Percentiles rank a stretch among this genome's conserved stretches.
Evolutionary conservation across 768 basidiomycete genomes (phyloP).

Genomic region (Nevesoporus exiguus): DNA sequence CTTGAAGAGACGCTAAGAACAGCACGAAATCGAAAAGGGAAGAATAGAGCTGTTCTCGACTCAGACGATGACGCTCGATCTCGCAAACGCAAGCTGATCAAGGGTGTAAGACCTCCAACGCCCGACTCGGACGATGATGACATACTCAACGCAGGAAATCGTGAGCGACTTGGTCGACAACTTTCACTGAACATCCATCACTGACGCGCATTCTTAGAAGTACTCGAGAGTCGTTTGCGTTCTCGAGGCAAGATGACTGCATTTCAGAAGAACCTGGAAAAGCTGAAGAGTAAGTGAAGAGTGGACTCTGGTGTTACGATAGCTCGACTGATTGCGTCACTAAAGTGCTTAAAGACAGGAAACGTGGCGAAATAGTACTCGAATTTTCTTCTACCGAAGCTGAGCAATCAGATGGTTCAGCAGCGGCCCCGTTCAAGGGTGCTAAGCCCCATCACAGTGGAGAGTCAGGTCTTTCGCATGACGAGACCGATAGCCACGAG

Average conservation of each 20-base stretch:
- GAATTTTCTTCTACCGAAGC: conserved; percentile 34
- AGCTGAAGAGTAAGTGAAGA: conserved; percentile 50
- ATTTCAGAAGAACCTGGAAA: conserved; percentile 65
- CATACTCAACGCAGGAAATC: conserved; percentile 46
- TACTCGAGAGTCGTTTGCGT: conserved; percentile 63
- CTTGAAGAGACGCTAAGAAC: conserved; percentile 14
- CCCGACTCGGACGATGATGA: conserved; percentile 44
- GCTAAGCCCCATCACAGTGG: conserved; percentile 40
- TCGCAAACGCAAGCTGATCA: conserved; percentile 40
- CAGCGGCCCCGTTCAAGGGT: conserved; percentile 40
- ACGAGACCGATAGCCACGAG: conserved; percentile 26
- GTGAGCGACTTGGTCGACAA: conserved; percentile 35
- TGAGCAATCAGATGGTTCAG: conserved; percentile 28
- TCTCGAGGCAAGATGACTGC: conserved; percentile 52
- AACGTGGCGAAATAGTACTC: conserved; percentile 36
- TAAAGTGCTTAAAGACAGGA: conserved; percentile 37
- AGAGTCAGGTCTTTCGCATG: conserved; percentile 36
- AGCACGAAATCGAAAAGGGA: conserved; percentile 23
- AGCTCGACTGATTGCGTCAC: conserved; percentile 1
- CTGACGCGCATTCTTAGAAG: conserved; percentile 38
- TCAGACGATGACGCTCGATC: conserved; percentile 37
- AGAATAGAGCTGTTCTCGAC: conserved; percentile 23
- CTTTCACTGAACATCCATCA: not conserved
- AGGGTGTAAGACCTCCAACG: conserved; percentile 40
- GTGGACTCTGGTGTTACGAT: not conserved